A percentile compares a stretch with the other conserved stretches of the same genome.
Conservation (phyloP, 2,329 filamentous ascomycete species). For the Xylaria sp. region DNA sequence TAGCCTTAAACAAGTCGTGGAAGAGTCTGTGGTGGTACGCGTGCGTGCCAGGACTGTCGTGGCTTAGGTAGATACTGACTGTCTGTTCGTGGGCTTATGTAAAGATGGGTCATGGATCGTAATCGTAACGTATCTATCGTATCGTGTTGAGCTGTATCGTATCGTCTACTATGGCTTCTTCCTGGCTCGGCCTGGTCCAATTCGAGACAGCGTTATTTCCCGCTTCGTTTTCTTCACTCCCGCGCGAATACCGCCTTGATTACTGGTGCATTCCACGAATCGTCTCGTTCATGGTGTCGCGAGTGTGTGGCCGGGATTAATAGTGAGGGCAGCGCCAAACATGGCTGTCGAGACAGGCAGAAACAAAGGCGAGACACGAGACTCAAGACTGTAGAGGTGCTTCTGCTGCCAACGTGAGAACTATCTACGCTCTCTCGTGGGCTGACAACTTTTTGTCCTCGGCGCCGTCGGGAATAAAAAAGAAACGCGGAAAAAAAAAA, state of each 20-base stretch:
- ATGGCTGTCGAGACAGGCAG: constrained; percentile 18
- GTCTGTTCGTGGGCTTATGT: neutral
- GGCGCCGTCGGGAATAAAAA: constrained; percentile 3
- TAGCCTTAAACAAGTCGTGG: neutral
- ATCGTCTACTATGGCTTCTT: neutral
- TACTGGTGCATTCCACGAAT: constrained; percentile 11
- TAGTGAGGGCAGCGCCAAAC: constrained; percentile 13
- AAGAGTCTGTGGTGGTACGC: neutral
- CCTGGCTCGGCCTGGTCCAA: neutral
- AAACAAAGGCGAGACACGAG: constrained; percentile 13
- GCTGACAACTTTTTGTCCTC: neutral
- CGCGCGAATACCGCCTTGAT: constrained; percentile 17
- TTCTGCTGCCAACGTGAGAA: neutral
- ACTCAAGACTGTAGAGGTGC: neutral
- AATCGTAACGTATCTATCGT: constrained; percentile 3
- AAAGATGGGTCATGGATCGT: neutral
- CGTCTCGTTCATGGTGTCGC: constrained; percentile 31
- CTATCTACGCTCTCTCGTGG: neutral
- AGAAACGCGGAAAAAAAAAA: too few relatives aligned
- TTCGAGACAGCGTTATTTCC: neutral
- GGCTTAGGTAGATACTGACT: neutral
- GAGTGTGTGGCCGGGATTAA: constrained; percentile 12
- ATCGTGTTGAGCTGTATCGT: neutral
- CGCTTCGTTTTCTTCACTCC: constrained; percentile 15
- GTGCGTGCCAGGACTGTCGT: neutral